phyloP scores from a whole-genome alignment of 805 yeast species.

The Kodamaea kakaduensis region DNA sequence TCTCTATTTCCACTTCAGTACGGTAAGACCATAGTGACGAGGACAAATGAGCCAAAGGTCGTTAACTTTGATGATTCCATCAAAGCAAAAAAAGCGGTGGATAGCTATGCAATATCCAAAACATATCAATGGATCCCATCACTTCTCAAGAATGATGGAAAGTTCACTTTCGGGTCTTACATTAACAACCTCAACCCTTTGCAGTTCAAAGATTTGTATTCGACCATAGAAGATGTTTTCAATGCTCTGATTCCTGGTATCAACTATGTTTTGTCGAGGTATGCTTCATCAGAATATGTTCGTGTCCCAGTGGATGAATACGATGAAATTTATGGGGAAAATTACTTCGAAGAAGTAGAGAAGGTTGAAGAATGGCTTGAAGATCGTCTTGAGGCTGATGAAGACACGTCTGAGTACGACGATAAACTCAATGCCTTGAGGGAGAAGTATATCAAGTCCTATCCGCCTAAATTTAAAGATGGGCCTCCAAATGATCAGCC shows the following conservation, averaged over 20 bases:
- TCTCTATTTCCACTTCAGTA: conserved; percentile 18
- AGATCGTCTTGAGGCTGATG: background rate
- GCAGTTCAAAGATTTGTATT: conserved; percentile 23
- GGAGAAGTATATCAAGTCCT: background rate
- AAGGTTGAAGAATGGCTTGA: background rate
- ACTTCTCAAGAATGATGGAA: conserved; percentile 7
- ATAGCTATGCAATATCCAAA: conserved; percentile 10
- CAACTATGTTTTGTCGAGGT: conserved; percentile 23
- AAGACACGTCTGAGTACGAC: background rate
- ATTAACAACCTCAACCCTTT: conserved; percentile 40
- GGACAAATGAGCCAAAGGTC: conserved; percentile 2
- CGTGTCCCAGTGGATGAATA: background rate
- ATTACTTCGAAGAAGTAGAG: background rate
- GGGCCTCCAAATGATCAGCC: conserved; percentile 9
- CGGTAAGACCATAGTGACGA: conserved; percentile 11
- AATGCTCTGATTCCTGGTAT: conserved; percentile 29
- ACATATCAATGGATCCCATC: conserved; percentile 17
- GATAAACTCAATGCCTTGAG: background rate
- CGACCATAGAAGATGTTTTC: conserved; percentile 27
- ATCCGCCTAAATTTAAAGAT: conserved; percentile 1
- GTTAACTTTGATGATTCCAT: conserved; percentile 4
- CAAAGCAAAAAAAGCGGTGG: background rate
- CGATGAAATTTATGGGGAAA: background rate
- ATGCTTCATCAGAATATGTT: conserved; percentile 15
- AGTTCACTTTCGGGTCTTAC: conserved; percentile 27